Percentiles rank a stretch among this genome's conserved stretches.
Evolutionary conservation across 805 yeast species (phyloP).

Genomic region (Metschnikowia borealis): DNA sequence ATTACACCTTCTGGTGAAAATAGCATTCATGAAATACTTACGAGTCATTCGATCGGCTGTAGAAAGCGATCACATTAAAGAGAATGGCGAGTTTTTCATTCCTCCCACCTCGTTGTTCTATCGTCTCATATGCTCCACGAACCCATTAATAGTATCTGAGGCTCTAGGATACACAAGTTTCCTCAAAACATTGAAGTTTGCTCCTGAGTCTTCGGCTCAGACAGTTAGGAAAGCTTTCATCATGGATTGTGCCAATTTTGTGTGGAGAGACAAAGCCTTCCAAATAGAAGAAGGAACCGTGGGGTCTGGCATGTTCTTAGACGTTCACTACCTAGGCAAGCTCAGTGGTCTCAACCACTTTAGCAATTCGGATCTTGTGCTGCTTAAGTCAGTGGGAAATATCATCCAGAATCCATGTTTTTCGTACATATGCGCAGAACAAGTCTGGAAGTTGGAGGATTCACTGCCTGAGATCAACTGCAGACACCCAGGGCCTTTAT

Average conservation of each 20-base stretch:
- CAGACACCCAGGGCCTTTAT: slow-evolving; percentile 52
- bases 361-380: slow-evolving; percentile 29
- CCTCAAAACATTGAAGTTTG: slow-evolving; percentile 31
- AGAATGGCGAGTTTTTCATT: neutral
- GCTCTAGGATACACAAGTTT: slow-evolving; percentile 44
- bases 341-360: slow-evolving; percentile 29
- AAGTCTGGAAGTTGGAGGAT: slow-evolving; percentile 48
- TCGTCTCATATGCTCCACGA: slow-evolving; percentile 34
- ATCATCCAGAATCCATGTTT: slow-evolving; percentile 52
- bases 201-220: slow-evolving; percentile 21
- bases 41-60: neutral
- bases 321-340: slow-evolving; percentile 27
- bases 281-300: slow-evolving; percentile 29
- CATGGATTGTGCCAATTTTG: slow-evolving; percentile 51
- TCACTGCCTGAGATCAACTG: slow-evolving; percentile 22
- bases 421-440: slow-evolving; percentile 39
- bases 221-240: slow-evolving; percentile 46
- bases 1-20: slow-evolving; percentile 7
- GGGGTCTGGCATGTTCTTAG: slow-evolving; percentile 38
- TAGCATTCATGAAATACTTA: slow-evolving; percentile 25
- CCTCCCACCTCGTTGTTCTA: slow-evolving; percentile 2
- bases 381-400: slow-evolving; percentile 32
- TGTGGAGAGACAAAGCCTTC: slow-evolving; percentile 56
- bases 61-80: neutral
- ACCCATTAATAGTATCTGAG: slow-evolving; percentile 44